Percentiles rank a stretch among this genome's conserved stretches.
phyloP scores from a whole-genome alignment of 1,284 basidiomycete species.

The Psilocybe mexicana region DNA sequence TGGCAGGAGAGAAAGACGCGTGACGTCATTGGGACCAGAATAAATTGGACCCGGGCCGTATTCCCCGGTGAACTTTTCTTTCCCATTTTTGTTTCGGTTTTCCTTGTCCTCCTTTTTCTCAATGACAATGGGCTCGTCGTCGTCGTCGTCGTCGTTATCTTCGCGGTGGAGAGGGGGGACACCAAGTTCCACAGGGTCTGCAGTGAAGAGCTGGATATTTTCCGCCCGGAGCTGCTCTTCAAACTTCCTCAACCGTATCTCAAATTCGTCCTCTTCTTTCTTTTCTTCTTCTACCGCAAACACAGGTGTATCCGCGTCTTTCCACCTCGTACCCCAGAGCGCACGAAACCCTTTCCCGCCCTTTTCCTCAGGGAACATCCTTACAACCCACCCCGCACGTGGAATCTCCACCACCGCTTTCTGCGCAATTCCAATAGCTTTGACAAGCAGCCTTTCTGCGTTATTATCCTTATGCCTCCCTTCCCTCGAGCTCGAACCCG shows the following conservation, averaged over 20 bases:
- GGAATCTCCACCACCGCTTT: conserved; percentile 59
- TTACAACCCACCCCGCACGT: conserved; percentile 51
- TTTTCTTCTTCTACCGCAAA: background rate
- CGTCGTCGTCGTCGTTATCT: background rate
- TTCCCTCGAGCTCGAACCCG: background rate
- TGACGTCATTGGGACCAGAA: background rate
- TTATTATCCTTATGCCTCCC: background rate
- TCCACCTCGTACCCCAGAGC: conserved; percentile 45
- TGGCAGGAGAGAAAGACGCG: background rate
- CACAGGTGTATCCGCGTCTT: conserved; percentile 7
- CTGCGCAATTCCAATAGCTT: conserved; percentile 49
- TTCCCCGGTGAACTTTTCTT: background rate
- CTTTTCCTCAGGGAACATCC: conserved; percentile 50
- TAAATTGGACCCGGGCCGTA: background rate
- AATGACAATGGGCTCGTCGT: background rate
- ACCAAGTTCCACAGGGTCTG: background rate
- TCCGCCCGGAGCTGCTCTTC: background rate
- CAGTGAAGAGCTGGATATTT: background rate
- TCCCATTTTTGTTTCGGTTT: background rate
- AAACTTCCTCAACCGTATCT: background rate
- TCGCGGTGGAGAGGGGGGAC: background rate
- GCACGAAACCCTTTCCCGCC: conserved; percentile 48
- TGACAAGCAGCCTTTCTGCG: conserved; percentile 43
- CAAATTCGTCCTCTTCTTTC: background rate
- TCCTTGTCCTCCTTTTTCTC: background rate